Evolutionary conservation across 2,329 filamentous ascomycete species (phyloP).

Genomic region (Penicillium psychrosexuale): DNA sequence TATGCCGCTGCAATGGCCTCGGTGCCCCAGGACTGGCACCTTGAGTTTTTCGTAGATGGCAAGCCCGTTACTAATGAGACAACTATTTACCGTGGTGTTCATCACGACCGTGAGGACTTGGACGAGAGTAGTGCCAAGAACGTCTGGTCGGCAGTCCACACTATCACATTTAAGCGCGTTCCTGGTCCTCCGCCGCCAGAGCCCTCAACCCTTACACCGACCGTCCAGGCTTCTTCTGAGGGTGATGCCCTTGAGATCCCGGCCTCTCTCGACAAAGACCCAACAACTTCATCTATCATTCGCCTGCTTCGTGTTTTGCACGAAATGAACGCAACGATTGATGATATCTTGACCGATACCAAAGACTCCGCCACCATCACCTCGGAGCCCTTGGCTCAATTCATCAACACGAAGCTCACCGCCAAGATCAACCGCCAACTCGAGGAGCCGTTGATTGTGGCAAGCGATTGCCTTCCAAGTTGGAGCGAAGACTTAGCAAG

Average conservation of each 20-base stretch:
- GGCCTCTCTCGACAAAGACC: conserved; percentile 75
- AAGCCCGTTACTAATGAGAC: conserved; percentile 85
- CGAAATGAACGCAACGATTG: conserved; percentile 86
- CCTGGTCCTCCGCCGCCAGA: conserved; percentile 77
- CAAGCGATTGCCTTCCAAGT: conserved; percentile 89
- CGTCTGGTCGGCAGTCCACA: conserved; percentile 86
- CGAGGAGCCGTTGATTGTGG: conserved; percentile 93
- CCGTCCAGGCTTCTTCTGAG: conserved; percentile 50
- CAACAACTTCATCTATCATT: conserved; percentile 81
- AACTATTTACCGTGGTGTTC: conserved; percentile 92
- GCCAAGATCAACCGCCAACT: conserved; percentile 96
- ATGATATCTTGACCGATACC: conserved; percentile 81
- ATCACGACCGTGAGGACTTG: conserved; percentile 61
- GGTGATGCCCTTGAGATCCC: conserved; percentile 64
- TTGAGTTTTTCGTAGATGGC: conserved; percentile 85
- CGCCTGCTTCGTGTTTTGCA: conserved; percentile 86
- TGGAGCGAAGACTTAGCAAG: conserved; percentile 96
- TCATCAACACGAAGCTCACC: conserved; percentile 97
- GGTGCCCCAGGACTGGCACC: conserved; percentile 89
- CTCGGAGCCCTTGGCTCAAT: conserved; percentile 81
- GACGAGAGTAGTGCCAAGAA: conserved; percentile 70
- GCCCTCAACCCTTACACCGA: conserved; percentile 58
- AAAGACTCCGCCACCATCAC: conserved; percentile 68
- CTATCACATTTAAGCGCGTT: conserved; percentile 87
- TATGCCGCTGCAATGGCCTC: conserved; percentile 82